Base-by-base conservation (phyloP, 306 rosid species). In the Vachellia pachyceras region DNA sequence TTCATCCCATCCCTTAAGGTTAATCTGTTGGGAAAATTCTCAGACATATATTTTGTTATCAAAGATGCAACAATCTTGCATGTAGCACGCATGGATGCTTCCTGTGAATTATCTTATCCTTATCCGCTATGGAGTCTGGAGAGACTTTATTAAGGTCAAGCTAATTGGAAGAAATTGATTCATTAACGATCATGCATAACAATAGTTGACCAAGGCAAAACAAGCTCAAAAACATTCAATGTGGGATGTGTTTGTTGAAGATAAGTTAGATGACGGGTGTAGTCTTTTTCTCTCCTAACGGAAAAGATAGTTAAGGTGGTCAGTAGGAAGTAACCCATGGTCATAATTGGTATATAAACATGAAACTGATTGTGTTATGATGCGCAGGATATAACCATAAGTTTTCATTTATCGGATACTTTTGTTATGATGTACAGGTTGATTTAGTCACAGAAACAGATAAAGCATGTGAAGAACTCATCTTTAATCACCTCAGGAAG, bases 391-490 rank as follows among this genome's bases (percentile, higher is more conserved):
- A 29, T 29, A 29, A 29, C 61, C 52, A 20, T 47, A 29, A 29
- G 1, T 29, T 29, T 39, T 67, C 54, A 6, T 66, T 84, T 35
- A 65, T 17, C 10, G 17, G 46, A 14, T 47, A 17, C 29, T 77
- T 29, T 79, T 73, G n/a, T 47, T 79, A 80, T 42, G 74, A 66
- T 83, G 65, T 79, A 73, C 80, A 91, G 95, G 97, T 94, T 76
- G 98, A 94, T 89, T 89, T 94, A 90, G 98, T 92, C 79, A 94
- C 98, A 3, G 98, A 94, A 87, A 90, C 98, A 85, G 98, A 94
- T 78, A 89, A 94, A 88, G 94, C 95, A 41, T 92, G 97, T 69
- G 98, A 94, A 86, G 97, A 89, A n/a, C 90, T 92, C 85, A 92
- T 92, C 39, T 94, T 90, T 42, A 91, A 79, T 75, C 88, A 91